Conservation (phyloP, 441 rosid species). For the Erodium trifolium region DNA sequence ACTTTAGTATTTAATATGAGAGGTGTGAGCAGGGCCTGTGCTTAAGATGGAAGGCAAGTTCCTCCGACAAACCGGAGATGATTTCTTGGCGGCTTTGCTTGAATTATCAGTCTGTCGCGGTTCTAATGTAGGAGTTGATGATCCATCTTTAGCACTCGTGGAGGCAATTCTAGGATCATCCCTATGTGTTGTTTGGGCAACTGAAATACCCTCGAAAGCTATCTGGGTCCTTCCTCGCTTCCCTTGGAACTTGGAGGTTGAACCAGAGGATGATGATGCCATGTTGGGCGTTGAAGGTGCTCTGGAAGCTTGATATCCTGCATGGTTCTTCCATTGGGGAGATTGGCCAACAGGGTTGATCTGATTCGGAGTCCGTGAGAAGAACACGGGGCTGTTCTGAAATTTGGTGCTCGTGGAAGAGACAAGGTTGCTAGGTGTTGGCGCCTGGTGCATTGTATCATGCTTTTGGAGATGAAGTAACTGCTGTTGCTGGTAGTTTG, state of each 20-base stretch:
- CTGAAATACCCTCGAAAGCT: slow-evolving; percentile 27
- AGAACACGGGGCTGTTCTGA: slow-evolving; percentile 12
- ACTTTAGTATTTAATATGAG: slow-evolving; percentile 37
- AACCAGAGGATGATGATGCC: not conserved
- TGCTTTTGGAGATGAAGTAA: slow-evolving; percentile 14
- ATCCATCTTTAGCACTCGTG: slow-evolving; percentile 24
- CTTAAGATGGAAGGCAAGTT: slow-evolving; percentile 34
- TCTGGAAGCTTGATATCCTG: not conserved
- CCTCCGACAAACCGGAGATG: slow-evolving; percentile 48
- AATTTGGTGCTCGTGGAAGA: slow-evolving; percentile 7
- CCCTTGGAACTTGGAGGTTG: too few relatives aligned
- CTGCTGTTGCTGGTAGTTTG: slow-evolving; percentile 3
- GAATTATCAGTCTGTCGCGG: slow-evolving; percentile 26
- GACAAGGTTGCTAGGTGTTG: slow-evolving; percentile 7
- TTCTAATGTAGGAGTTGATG: slow-evolving; percentile 20
- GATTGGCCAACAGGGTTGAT: slow-evolving; percentile 19
- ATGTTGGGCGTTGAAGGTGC: not conserved
- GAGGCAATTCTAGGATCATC: slow-evolving; percentile 25
- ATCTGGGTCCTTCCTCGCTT: slow-evolving; percentile 24
- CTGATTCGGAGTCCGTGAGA: slow-evolving; percentile 21
- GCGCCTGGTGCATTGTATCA: too few relatives aligned
- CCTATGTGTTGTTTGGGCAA: slow-evolving; percentile 23
- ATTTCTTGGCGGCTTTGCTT: slow-evolving; percentile 33
- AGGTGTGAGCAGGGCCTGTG: slow-evolving; percentile 22
- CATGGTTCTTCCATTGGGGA: slow-evolving; percentile 28